Conservation (phyloP, 192 early-diverging fungal species). For the Podila epigama region DNA sequence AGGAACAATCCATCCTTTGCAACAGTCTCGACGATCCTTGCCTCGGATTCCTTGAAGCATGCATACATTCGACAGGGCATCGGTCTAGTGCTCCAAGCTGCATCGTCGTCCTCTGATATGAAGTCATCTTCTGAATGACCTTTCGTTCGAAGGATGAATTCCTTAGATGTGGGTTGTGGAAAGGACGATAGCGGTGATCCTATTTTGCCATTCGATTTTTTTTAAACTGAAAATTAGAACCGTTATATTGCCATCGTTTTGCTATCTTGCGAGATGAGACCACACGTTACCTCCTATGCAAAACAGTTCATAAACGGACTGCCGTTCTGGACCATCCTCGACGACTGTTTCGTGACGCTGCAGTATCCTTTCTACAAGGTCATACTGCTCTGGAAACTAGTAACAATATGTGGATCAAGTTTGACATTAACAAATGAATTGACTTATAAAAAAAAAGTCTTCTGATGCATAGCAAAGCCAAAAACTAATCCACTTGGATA, state of each 20-base stretch:
- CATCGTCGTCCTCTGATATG: background rate
- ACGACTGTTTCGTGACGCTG: constrained; percentile 47
- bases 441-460: background rate
- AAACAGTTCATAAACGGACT: constrained; percentile 64
- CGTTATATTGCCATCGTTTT: background rate
- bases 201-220: background rate
- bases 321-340: constrained; percentile 60
- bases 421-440: background rate
- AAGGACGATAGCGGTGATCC: constrained; percentile 54
- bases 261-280: too few species aligned
- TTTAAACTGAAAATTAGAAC: background rate
- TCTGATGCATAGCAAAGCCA: background rate
- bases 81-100: constrained; percentile 14
- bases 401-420: background rate
- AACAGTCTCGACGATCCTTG: constrained; percentile 26
- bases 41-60: constrained; percentile 45
- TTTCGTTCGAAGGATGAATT: constrained; percentile 58
- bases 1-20: constrained; percentile 39
- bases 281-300: constrained; percentile 61
- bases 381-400: constrained; percentile 68
- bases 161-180: constrained; percentile 58
- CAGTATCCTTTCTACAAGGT: constrained; percentile 63
- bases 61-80: constrained; percentile 36
- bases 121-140: constrained; percentile 1
- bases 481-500: constrained; percentile 12